Evolutionary conservation across 805 yeast genomes (phyloP).

Genomic region (Candida maesae): DNA sequence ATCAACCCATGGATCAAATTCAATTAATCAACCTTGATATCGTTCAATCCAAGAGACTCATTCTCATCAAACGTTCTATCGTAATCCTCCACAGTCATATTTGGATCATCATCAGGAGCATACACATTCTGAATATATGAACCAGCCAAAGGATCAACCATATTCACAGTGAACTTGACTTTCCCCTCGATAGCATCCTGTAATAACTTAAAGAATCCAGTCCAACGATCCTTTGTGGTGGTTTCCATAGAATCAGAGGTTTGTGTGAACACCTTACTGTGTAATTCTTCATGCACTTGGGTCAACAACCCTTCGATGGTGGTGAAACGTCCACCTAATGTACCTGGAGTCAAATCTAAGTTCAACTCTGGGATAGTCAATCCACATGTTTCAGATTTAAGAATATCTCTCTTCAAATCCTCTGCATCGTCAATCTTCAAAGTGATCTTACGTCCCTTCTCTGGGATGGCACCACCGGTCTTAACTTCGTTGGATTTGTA

Average conservation of each 20-base stretch:
- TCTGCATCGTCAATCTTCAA: constrained; percentile 77
- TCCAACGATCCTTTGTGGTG: constrained; percentile 79
- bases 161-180: constrained; percentile 72
- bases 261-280: constrained; percentile 76
- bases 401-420: constrained; percentile 89
- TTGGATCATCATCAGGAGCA: constrained; percentile 98
- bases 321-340: constrained; percentile 96
- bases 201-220: constrained; percentile 64
- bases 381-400: constrained; percentile 93
- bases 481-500: constrained; percentile 96
- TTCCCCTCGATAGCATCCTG: constrained; percentile 81
- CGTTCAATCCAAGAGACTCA: constrained; percentile 80
- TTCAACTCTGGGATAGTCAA: constrained; percentile 80
- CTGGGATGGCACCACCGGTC: constrained; percentile 96
- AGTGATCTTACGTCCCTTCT: constrained; percentile 69
- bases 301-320: constrained; percentile 89
- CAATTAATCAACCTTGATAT: constrained; percentile 31
- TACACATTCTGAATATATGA: constrained; percentile 97
- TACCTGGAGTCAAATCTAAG: constrained; percentile 91
- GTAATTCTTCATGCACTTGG: constrained; percentile 88
- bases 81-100: constrained; percentile 86
- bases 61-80: constrained; percentile 88
- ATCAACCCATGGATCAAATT: neutral
- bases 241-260: constrained; percentile 90
- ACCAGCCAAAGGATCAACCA: constrained; percentile 95